Percentiles rank a stretch among this genome's conserved stretches.
Conservation (phyloP, 305 asterid species). For the Nicotiana rustica region DNA sequence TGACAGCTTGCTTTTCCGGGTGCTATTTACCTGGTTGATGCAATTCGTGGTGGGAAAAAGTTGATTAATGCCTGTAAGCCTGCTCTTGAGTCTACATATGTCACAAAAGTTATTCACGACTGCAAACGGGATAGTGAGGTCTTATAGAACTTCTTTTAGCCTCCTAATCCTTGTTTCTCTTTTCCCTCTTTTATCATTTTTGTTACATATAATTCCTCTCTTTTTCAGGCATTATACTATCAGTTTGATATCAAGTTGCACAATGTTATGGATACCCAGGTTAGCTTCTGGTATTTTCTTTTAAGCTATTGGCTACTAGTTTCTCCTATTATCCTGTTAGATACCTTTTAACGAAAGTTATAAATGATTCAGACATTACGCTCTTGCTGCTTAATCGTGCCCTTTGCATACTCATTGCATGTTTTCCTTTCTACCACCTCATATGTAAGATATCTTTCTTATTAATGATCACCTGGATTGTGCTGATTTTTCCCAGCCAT, state of each 20-base stretch:
- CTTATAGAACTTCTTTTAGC: neutral
- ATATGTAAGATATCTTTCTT: neutral
- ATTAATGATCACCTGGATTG: neutral
- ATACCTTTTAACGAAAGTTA: neutral
- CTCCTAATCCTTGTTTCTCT: neutral
- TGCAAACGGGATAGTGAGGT: constrained; percentile 45
- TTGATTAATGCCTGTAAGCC: constrained; percentile 40
- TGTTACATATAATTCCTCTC: neutral
- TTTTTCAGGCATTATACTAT: constrained; percentile 36
- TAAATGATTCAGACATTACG: neutral
- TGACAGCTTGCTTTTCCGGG: constrained; percentile 38
- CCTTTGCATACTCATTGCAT: constrained; percentile 1
- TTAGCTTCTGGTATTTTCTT: neutral
- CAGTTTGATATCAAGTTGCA: constrained; percentile 42
- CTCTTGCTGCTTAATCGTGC: neutral
- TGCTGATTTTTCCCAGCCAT: constrained; percentile 8
- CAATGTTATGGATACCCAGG: constrained; percentile 43
- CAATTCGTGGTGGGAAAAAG: constrained; percentile 35
- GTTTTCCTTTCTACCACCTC: neutral
- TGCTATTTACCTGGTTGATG: constrained; percentile 45
- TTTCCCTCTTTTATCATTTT: constrained; percentile 3
- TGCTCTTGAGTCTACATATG: constrained; percentile 39
- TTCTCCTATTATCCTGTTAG: neutral
- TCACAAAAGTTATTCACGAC: constrained; percentile 40
- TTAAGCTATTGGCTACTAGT: neutral